Percentiles rank a stretch among this genome's conserved stretches.
Conservation (phyloP, 306 rosid genomes). For the Vigna angularis region DNA sequence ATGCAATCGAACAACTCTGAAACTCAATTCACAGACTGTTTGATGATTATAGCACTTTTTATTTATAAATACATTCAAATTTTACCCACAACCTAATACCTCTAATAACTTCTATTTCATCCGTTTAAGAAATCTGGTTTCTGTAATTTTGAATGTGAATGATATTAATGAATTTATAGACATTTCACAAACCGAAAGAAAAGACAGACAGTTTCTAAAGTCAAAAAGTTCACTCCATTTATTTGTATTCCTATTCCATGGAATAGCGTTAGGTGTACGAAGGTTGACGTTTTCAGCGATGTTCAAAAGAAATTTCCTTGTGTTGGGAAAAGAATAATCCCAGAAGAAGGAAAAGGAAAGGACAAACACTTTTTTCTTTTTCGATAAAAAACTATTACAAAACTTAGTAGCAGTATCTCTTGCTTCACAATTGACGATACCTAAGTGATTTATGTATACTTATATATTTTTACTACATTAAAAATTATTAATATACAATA, state of each 20-base stretch:
- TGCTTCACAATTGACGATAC: too few relatives aligned
- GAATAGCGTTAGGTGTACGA: not conserved
- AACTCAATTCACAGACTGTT: not conserved
- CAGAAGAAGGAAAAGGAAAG: slow-evolving; percentile 5
- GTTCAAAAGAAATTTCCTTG: not conserved
- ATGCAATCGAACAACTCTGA: not conserved
- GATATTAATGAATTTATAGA: not conserved
- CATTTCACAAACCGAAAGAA: not conserved
- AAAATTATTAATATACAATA: too few relatives aligned
- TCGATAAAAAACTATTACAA: not conserved
- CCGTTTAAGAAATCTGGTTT: not conserved
- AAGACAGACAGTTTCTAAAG: not conserved
- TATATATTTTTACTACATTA: too few relatives aligned
- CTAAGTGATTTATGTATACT: not conserved
- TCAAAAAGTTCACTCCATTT: not conserved
- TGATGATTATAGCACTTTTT: too few relatives aligned
- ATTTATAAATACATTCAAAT: too few relatives aligned
- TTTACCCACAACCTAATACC: too few relatives aligned
- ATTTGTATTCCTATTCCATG: slow-evolving; percentile 1
- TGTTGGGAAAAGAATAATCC: slow-evolving; percentile 4
- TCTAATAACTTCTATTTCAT: not conserved
- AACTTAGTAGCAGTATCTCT: not conserved
- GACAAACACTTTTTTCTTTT: not conserved
- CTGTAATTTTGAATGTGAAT: not conserved
- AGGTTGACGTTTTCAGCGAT: not conserved